Evolutionary conservation across 176 grass and related monocot genomes (phyloP).

Genomic region (Avena eriantha): DNA sequence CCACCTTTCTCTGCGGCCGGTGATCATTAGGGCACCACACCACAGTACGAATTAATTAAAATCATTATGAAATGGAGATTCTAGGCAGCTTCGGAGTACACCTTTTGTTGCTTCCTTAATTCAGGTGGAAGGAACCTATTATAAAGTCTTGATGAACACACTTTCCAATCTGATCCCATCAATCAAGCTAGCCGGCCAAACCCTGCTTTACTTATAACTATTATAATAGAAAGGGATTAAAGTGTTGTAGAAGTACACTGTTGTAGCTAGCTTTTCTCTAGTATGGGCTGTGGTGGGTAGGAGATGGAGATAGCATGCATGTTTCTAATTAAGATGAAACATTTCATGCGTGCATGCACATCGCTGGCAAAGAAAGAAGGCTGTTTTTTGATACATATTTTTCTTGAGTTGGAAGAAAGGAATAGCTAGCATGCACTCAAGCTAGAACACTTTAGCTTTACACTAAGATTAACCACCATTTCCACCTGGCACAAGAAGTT

Average conservation of each 20-base stretch:
- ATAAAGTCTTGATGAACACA: slow-evolving; percentile 8
- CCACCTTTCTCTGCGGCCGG: background rate
- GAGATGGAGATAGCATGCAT: background rate
- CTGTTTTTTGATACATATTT: slow-evolving; percentile 23
- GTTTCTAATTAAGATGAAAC: background rate
- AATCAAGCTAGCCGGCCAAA: background rate
- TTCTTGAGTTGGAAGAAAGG: slow-evolving; percentile 57
- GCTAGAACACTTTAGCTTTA: background rate
- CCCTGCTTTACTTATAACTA: background rate
- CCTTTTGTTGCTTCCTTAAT: slow-evolving; percentile 53
- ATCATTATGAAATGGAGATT: slow-evolving; percentile 20
- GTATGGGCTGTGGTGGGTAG: slow-evolving; percentile 7
- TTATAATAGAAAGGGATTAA: background rate
- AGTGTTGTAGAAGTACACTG: background rate
- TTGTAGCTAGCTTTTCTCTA: background rate
- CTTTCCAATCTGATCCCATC: slow-evolving; percentile 44
- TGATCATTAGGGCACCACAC: slow-evolving; percentile 35
- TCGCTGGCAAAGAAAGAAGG: slow-evolving; percentile 14
- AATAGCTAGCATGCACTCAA: slow-evolving; percentile 21
- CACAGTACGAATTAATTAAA: background rate
- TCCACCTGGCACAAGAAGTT: background rate
- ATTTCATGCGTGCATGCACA: background rate
- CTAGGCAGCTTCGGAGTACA: slow-evolving; percentile 18
- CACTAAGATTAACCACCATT: background rate
- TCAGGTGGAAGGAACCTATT: slow-evolving; percentile 56